phyloP scores from a whole-genome alignment of 495 filamentous ascomycete genomes.

The Aspergillus saccharolyticus region DNA sequence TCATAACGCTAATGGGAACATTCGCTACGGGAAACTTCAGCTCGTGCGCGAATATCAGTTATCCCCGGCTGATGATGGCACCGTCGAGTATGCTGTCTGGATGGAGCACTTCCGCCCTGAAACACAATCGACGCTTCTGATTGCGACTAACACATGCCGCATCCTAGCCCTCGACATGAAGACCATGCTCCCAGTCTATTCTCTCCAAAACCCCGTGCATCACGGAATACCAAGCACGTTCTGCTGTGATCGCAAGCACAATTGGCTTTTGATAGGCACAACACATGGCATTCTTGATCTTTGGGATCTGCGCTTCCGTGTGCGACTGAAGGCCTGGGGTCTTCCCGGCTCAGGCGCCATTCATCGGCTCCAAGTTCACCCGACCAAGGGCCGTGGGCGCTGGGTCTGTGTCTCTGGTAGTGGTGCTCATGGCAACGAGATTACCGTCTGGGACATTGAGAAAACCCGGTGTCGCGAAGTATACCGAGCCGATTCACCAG shows the following conservation, averaged over 20 bases:
- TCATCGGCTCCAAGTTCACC: conserved; percentile 73
- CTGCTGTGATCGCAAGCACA: conserved; percentile 73
- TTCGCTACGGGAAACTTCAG: conserved; percentile 73
- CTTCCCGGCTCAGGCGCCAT: conserved; percentile 78
- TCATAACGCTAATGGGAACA: conserved; percentile 49
- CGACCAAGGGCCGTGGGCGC: conserved; percentile 65
- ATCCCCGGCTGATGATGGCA: conserved; percentile 36
- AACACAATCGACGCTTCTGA: conserved; percentile 67
- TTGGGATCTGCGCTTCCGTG: conserved; percentile 92
- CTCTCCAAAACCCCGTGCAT: conserved; percentile 82
- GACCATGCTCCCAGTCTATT: conserved; percentile 76
- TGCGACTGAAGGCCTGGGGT: conserved; percentile 84
- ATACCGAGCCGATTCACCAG: conserved; percentile 56
- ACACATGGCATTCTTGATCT: conserved; percentile 89
- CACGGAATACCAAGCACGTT: conserved; percentile 94
- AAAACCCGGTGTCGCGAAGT: conserved; percentile 85
- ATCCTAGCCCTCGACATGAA: conserved; percentile 83
- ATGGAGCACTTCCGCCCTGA: conserved; percentile 87
- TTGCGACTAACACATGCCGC: conserved; percentile 82
- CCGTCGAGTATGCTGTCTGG: conserved; percentile 76
- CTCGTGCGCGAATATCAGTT: conserved; percentile 78
- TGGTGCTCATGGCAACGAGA: conserved; percentile 76
- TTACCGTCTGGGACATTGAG: conserved; percentile 95
- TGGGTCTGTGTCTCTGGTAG: conserved; percentile 86
- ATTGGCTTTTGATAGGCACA: conserved; percentile 88